Base-by-base conservation (phyloP, 495 filamentous ascomycete genomes). In the Penicillium ochrochloron region DNA sequence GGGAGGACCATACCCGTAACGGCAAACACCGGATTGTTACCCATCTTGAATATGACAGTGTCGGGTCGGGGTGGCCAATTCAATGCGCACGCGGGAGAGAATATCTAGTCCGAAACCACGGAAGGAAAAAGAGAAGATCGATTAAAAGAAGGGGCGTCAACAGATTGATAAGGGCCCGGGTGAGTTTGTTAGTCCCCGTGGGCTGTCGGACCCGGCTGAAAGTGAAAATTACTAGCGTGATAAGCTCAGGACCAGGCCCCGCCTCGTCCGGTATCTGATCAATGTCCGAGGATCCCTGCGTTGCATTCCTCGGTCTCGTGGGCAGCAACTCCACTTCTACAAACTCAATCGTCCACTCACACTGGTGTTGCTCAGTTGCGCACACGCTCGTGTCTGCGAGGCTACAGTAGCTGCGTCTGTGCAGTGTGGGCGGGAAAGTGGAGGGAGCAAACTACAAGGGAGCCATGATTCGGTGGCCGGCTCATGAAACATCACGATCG, bases 1-100 rank as follows among this genome's bases (percentile, higher is more conserved):
- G 15, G 50, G 17, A 33, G 17, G 2, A 10, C 23, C 23, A 34
- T 58, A 72, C 69, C 69, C 1, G 69, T 72, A 31, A 72, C 69
- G 42, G 69, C 69, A 61, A 72, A 72, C 14, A 72, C 69, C 11
- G 59, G 48, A 35, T 68, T 68, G 42, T 62, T 53, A 25, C 66
- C 66, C 66, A 68, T 68, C 12, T 48, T 64, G 61, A 59, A 21
- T 52, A 5, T 15, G 56, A 29, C 21, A 12, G 34, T 21, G 34
- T 53, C 34, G 23, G n/a, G 33, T 58, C 23, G 23, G 37, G n/a
- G 35, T 29, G 25, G 46, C 14, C 27, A 53, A 10, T 54, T 54
- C 51, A 57, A 57, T 8, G 34, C 10, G 2, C 25, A 41, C 19
- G 56, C 35, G 19, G 12, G 27, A 58, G 35, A 41, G 23, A 58